Evolutionary conservation across 768 basidiomycete species (phyloP), one percentile per base, ranked within the genome.

Genomic region (Podaxis carcinomalis): DNA sequence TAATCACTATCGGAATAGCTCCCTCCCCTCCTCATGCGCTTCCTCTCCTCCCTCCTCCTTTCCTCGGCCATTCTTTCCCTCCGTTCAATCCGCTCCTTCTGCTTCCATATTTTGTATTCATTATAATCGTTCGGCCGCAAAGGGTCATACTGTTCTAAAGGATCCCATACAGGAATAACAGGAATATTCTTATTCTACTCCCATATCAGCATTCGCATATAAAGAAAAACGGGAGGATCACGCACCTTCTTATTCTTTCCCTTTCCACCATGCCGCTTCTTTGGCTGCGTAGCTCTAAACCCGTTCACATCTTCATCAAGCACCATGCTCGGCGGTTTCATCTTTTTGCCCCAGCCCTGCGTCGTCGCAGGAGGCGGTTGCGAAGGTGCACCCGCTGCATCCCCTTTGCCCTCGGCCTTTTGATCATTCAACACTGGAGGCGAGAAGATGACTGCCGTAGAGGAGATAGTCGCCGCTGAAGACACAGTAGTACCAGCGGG

Each of bases 291-390:
- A 11, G 80, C 67, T 67, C 85, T 89, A 73, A 89, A 95, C 0
- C 92, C 92, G 60, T 94, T 94, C 64, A 94, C 78, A 63, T 94
- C 91, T 62, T 94, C 93, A 62, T 94, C 92, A 9, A 95, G 82
- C 21, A 93, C 79, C 91, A 95, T 93, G 0, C 90, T 90, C 2
- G 93, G 93, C 14, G 93, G 92, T 67, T 93, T 93, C 69, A 93
- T 87, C 70, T 93, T 93, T 74, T 88, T 90, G 46, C 89, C 89
- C 92, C 92, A 93, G 65, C 87, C 86, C 64, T 86, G 83, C 16
- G 79, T 74, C 65, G 78, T 74, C n/a, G 75, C 54, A 2, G 74
- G 25, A 14, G 32, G 32, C 32, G 36, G 40, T 27, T 57, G 64
- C 23, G 55, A 50, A 50, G 42, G 19, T 4, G 51, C 56, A 36